Conservation (phyloP, 495 filamentous ascomycete genomes). For the Aspergillus bridgeri region DNA sequence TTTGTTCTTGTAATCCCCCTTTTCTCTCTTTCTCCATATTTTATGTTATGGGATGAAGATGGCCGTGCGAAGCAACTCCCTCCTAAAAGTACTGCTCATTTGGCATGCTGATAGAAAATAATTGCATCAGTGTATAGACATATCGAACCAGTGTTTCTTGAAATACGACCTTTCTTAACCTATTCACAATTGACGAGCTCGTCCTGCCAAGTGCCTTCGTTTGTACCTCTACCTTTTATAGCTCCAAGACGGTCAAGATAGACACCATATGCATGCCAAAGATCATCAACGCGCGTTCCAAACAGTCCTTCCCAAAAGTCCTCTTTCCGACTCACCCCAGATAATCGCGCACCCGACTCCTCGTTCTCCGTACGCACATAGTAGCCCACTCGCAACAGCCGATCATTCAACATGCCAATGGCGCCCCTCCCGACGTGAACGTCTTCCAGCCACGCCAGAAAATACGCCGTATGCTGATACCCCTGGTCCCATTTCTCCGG, state of each 20-base stretch:
- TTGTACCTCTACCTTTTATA: background rate
- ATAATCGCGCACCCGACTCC: constrained; percentile 53
- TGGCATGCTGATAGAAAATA: background rate
- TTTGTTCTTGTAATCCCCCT: background rate
- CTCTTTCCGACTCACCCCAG: constrained; percentile 27
- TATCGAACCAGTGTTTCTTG: background rate
- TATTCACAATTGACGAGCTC: constrained; percentile 25
- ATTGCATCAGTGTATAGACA: background rate
- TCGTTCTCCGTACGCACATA: constrained; percentile 28
- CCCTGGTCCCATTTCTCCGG: constrained; percentile 74
- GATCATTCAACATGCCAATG: constrained; percentile 70
- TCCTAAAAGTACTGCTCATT: background rate
- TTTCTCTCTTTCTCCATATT: background rate
- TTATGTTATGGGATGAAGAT: background rate
- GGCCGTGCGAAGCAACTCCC: background rate
- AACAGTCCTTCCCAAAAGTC: constrained; percentile 71
- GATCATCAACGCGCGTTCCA: constrained; percentile 57
- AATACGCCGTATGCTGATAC: constrained; percentile 91
- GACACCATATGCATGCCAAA: constrained; percentile 71
- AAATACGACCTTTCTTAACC: background rate
- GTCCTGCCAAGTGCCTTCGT: constrained; percentile 28
- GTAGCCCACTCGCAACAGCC: constrained; percentile 52
- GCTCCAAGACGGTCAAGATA: constrained; percentile 29
- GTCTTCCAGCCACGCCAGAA: constrained; percentile 68
- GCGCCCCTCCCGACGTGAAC: constrained; percentile 70